Evolutionary conservation across 164 flowering plant species (phyloP).

Genomic region (Warburgia ugandensis): DNA sequence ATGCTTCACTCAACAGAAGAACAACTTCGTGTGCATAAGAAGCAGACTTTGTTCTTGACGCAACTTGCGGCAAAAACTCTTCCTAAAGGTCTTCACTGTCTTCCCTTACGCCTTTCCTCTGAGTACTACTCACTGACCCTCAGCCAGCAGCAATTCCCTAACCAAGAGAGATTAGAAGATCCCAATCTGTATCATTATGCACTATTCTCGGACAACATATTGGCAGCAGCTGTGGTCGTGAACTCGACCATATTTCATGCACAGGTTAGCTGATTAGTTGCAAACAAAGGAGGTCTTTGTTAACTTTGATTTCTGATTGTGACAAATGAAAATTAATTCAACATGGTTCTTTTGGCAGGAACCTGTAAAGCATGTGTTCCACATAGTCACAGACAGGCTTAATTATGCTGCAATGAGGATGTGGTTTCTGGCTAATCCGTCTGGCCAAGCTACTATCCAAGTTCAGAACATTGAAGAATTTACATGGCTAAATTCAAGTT

Average conservation of each 20-base stretch:
- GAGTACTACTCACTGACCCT: constrained; percentile 65
- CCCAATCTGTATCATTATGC: constrained; percentile 77
- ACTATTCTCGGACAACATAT: constrained; percentile 70
- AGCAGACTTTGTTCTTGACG: constrained; percentile 74
- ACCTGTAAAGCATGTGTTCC: constrained; percentile 77
- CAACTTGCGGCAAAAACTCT: constrained; percentile 91
- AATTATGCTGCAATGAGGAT: constrained; percentile 90
- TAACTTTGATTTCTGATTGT: neutral
- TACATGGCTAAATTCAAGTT: constrained; percentile 86
- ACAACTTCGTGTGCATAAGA: constrained; percentile 75
- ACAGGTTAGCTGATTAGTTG: constrained; percentile 39
- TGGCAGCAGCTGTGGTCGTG: constrained; percentile 92
- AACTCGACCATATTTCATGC: constrained; percentile 79
- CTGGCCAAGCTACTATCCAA: constrained; percentile 65
- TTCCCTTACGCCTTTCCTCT: constrained; percentile 81
- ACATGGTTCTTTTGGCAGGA: constrained; percentile 37
- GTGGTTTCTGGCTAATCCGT: constrained; percentile 89
- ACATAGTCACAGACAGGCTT: constrained; percentile 77
- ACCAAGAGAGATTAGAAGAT: constrained; percentile 73
- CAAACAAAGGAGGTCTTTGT: neutral
- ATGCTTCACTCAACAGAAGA: constrained; percentile 82
- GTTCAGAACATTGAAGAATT: constrained; percentile 86
- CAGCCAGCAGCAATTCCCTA: constrained; percentile 57
- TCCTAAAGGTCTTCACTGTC: constrained; percentile 97
- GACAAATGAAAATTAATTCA: neutral